phyloP scores from a whole-genome alignment of 2,329 filamentous ascomycete species.

The Ceratocystis diversiconidia region DNA sequence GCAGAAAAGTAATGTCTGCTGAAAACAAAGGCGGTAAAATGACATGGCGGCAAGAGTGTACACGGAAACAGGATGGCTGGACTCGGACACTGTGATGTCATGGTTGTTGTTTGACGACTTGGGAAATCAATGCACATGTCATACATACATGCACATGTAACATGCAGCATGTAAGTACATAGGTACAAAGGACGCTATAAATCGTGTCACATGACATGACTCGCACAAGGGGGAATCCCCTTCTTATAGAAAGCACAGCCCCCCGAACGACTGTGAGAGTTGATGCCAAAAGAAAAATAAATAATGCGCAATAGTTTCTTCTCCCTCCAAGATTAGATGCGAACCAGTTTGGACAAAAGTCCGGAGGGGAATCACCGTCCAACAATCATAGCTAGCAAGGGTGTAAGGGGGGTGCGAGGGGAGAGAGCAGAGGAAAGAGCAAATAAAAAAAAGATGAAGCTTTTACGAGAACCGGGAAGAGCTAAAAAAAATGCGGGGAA shows the following conservation, averaged over 20 bases:
- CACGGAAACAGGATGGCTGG: not conserved
- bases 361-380: not conserved
- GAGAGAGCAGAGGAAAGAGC: not conserved
- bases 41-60: not conserved
- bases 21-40: not conserved
- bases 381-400: not conserved
- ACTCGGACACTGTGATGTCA: not conserved
- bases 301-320: not conserved
- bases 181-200: not conserved
- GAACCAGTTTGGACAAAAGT: conserved; percentile 3
- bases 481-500: conserved; percentile 1
- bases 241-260: not conserved
- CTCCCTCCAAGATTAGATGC: not conserved
- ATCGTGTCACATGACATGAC: conserved; percentile 1
- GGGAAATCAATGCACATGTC: conserved; percentile 6
- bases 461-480: not conserved
- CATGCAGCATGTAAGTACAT: not conserved
- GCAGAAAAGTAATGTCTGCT: not conserved
- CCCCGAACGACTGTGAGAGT: not conserved
- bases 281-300: not conserved
- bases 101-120: not conserved
- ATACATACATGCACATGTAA: not conserved
- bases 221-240: not conserved
- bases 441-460: not conserved
- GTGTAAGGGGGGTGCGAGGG: not conserved